phyloP scores from a whole-genome alignment of 73 alveolate genomes.

The Breviolum minutum region DNA sequence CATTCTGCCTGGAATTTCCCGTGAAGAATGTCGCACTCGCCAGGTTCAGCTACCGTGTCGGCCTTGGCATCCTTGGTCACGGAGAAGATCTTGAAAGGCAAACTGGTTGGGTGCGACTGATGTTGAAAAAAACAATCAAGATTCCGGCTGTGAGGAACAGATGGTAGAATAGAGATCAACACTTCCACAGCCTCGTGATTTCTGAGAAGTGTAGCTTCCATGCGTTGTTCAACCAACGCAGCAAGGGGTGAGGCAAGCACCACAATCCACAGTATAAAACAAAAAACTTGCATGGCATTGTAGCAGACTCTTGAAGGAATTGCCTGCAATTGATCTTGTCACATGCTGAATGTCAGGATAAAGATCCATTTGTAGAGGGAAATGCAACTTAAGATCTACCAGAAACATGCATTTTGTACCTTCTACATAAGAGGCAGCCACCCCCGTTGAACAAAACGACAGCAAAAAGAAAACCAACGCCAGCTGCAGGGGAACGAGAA shows the following conservation, averaged over 20 bases:
- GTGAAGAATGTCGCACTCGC: not conserved
- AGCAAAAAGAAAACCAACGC: no score
- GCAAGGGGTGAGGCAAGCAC: no score
- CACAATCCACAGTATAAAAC: no score
- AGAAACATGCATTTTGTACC: not conserved
- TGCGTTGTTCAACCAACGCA: no score
- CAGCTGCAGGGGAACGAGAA: conserved; percentile 8
- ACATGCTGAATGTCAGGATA: not conserved
- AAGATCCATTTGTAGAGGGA: not conserved
- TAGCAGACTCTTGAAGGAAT: not conserved
- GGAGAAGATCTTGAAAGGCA: conserved; percentile 88
- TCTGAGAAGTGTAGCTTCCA: no score
- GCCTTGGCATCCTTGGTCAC: conserved; percentile 88
- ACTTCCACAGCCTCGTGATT: no score
- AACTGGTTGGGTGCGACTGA: not conserved
- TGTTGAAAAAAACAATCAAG: not conserved
- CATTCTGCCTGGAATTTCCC: no score
- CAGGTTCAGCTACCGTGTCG: conserved; percentile 82
- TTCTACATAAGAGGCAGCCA: no score
- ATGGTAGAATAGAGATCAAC: no score
- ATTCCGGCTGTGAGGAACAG: not conserved
- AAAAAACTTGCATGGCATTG: not conserved
- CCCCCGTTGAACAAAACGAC: no score
- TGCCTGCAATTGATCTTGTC: not conserved
- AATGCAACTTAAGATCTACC: not conserved